phyloP scores from a whole-genome alignment of 129 eudicot genomes.

The Flaveria sonorensis region DNA sequence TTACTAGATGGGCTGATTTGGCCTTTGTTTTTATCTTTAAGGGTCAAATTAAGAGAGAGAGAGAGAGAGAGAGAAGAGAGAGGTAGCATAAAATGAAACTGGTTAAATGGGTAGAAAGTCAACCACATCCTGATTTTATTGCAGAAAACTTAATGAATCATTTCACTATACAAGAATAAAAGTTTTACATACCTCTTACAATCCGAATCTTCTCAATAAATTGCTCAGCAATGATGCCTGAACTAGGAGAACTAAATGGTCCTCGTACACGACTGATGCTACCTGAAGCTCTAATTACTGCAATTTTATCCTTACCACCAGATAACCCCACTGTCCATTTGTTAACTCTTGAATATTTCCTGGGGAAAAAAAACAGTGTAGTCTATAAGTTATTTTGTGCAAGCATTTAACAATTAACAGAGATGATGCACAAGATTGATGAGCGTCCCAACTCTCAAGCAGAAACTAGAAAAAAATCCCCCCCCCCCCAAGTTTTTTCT shows the following conservation, averaged over 20 bases:
- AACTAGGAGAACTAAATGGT: slow-evolving; percentile 57
- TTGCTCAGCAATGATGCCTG: slow-evolving; percentile 79
- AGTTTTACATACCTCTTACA: slow-evolving; percentile 54
- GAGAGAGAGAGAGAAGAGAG: not conserved
- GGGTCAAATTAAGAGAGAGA: not conserved
- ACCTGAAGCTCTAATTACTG: slow-evolving; percentile 94
- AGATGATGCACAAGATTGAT: slow-evolving; percentile 13
- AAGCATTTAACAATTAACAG: slow-evolving; percentile 1
- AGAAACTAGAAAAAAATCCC: too few relatives aligned
- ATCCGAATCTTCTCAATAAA: slow-evolving; percentile 86
- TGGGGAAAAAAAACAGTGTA: slow-evolving; percentile 31
- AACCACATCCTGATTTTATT: not conserved
- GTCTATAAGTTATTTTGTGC: slow-evolving; percentile 16
- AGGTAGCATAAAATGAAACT: not conserved
- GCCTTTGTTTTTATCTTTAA: not conserved
- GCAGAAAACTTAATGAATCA: not conserved
- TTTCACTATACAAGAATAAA: too few relatives aligned
- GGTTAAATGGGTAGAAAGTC: not conserved
- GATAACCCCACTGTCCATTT: slow-evolving; percentile 87
- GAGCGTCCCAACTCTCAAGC: not conserved
- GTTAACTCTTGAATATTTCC: slow-evolving; percentile 77
- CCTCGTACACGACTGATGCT: slow-evolving; percentile 78
- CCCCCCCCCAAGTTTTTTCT: not conserved
- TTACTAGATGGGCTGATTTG: not conserved
- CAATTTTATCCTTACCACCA: slow-evolving; percentile 76